Evolutionary conservation across 768 basidiomycete genomes (phyloP).

Genomic region (Podaxis carcinomalis): DNA sequence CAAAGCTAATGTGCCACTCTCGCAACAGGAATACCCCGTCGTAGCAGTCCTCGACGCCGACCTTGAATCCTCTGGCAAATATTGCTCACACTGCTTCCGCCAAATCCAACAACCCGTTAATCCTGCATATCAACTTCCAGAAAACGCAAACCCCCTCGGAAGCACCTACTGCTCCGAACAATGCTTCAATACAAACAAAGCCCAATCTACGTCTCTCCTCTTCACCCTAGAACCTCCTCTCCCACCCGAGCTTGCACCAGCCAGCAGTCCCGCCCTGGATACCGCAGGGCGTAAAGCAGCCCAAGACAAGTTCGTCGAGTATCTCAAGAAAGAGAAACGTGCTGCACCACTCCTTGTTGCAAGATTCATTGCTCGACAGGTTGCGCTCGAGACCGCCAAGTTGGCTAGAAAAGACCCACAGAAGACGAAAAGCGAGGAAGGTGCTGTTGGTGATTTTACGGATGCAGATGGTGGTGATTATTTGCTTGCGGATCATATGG

Average conservation of each 20-base stretch:
- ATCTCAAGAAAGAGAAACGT: constrained; percentile 43
- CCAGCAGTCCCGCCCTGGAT: constrained; percentile 22
- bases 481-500: constrained; percentile 69
- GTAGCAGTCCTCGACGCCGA: constrained; percentile 70
- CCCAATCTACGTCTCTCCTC: constrained; percentile 63
- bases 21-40: constrained; percentile 66
- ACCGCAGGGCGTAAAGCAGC: constrained; percentile 48
- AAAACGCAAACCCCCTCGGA: constrained; percentile 43
- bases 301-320: constrained; percentile 55
- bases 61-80: constrained; percentile 58
- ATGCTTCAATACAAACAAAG: constrained; percentile 52
- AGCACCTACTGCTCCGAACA: constrained; percentile 72
- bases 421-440: neutral
- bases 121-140: constrained; percentile 21
- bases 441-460: constrained; percentile 34
- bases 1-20: constrained; percentile 5
- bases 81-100: constrained; percentile 75
- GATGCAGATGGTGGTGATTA: constrained; percentile 52
- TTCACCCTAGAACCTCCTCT: constrained; percentile 65
- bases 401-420: constrained; percentile 26
- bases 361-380: constrained; percentile 69
- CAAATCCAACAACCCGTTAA: constrained; percentile 42
- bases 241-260: constrained; percentile 38
- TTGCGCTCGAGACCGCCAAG: constrained; percentile 60
- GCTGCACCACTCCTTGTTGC: constrained; percentile 57